Evolutionary conservation across 2,329 filamentous ascomycete species (phyloP).

Genomic region (Monilinia vaccinii-corymbosi): DNA sequence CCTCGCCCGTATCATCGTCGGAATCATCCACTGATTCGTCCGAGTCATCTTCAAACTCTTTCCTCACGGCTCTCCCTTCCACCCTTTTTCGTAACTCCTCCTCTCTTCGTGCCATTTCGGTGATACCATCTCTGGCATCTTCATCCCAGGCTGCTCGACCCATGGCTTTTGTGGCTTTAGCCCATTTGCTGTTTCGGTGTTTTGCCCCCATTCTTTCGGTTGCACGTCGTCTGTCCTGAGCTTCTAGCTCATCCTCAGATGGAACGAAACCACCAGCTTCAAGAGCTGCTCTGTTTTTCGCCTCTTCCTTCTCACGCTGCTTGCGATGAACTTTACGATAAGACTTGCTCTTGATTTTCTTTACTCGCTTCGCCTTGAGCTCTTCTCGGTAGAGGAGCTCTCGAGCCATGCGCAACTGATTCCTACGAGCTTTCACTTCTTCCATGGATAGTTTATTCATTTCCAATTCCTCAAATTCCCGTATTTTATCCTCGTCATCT

Average conservation of each 20-base stretch:
- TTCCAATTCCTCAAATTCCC: constrained; percentile 60
- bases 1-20: constrained; percentile 44
- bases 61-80: constrained; percentile 48
- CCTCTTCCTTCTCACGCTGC: constrained; percentile 52
- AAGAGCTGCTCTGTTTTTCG: constrained; percentile 48
- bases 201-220: constrained; percentile 63
- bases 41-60: constrained; percentile 35
- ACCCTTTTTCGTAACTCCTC: constrained; percentile 59
- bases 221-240: constrained; percentile 53
- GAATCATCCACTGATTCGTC: constrained; percentile 49
- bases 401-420: constrained; percentile 68
- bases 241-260: constrained; percentile 55
- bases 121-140: constrained; percentile 53
- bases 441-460: constrained; percentile 64
- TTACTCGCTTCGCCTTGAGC: constrained; percentile 81
- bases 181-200: constrained; percentile 64
- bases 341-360: constrained; percentile 97
- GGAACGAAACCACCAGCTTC: constrained; percentile 49
- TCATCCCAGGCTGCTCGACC: constrained; percentile 62
- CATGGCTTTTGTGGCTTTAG: constrained; percentile 56
- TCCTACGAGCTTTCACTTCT: constrained; percentile 62
- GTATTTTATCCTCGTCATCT: constrained; percentile 53
- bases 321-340: constrained; percentile 89
- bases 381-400: constrained; percentile 86
- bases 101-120: constrained; percentile 55